Evolutionary conservation across 805 yeast genomes (phyloP).

Genomic region (Peterozyma xylosa): DNA sequence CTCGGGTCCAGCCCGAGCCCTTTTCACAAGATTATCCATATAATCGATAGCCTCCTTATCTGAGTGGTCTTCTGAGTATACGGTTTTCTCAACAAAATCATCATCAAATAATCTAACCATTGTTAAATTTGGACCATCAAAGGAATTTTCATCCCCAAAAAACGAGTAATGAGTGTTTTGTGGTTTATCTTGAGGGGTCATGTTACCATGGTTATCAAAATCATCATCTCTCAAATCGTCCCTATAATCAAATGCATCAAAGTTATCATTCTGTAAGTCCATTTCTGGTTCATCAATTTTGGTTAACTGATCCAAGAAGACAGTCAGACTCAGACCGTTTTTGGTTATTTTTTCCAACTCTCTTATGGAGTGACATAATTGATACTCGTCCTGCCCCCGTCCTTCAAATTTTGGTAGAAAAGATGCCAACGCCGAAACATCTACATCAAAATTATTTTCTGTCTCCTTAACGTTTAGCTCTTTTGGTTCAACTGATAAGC

Average conservation of each 20-base stretch:
- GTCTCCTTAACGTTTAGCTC: neutral
- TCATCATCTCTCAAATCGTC: slow-evolving; percentile 4
- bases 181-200: slow-evolving; percentile 1
- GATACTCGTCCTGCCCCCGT: slow-evolving; percentile 19
- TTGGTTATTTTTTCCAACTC: slow-evolving; percentile 35
- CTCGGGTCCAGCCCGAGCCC: slow-evolving; percentile 87
- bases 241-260: slow-evolving; percentile 5
- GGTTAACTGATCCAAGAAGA: slow-evolving; percentile 17
- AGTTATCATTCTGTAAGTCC: slow-evolving; percentile 1
- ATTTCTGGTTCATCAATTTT: slow-evolving; percentile 11
- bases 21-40: slow-evolving; percentile 64
- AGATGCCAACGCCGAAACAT: neutral
- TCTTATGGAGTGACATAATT: slow-evolving; percentile 66
- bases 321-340: slow-evolving; percentile 19
- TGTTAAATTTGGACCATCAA: slow-evolving; percentile 21
- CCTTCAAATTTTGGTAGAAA: slow-evolving; percentile 9
- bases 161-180: slow-evolving; percentile 21
- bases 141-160: slow-evolving; percentile 18
- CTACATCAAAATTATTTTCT: neutral
- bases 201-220: slow-evolving; percentile 6
- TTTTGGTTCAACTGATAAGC: neutral
- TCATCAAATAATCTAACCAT: slow-evolving; percentile 25
- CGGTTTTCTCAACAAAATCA: slow-evolving; percentile 12
- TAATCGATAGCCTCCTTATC: slow-evolving; percentile 53
- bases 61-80: slow-evolving; percentile 19